phyloP scores from a whole-genome alignment of 1,284 basidiomycete species.

The Trichosporon ovoides region DNA sequence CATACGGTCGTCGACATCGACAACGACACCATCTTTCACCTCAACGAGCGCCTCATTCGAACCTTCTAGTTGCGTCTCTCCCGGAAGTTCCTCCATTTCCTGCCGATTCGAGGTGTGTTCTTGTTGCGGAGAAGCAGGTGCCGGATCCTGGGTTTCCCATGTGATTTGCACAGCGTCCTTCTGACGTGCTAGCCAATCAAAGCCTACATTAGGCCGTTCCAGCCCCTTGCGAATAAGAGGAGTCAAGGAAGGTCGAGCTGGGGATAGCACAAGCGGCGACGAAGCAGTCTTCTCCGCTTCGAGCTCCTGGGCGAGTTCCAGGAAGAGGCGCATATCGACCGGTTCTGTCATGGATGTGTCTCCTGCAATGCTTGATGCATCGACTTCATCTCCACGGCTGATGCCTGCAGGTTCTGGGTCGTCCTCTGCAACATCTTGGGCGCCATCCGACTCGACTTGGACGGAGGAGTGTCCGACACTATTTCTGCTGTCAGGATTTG shows the following conservation, averaged over 20 bases:
- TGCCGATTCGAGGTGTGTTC: not conserved
- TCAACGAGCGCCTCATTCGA: not conserved
- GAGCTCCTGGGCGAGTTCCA: not conserved
- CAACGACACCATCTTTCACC: not conserved
- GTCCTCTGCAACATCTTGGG: too few relatives aligned
- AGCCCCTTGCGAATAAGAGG: not conserved
- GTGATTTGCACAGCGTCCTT: not conserved
- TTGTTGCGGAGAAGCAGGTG: not conserved
- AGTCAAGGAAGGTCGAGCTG: not conserved
- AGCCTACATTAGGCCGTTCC: not conserved
- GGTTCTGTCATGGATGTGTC: not conserved
- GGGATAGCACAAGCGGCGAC: not conserved
- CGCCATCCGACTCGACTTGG: too few relatives aligned
- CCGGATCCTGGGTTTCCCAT: not conserved
- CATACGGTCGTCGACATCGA: not conserved
- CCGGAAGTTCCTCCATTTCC: not conserved
- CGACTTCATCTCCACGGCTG: not conserved
- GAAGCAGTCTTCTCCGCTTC: not conserved
- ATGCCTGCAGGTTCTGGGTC: not conserved
- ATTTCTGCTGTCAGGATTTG: not conserved
- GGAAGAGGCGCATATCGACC: not conserved
- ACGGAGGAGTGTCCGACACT: too few relatives aligned
- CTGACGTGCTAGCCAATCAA: not conserved
- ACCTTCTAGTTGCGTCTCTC: not conserved
- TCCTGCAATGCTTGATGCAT: not conserved